Evolutionary conservation across 208 protist genomes (phyloP), one percentile per base, ranked within the genome.

Genomic region (Phytomonas francai): DNA sequence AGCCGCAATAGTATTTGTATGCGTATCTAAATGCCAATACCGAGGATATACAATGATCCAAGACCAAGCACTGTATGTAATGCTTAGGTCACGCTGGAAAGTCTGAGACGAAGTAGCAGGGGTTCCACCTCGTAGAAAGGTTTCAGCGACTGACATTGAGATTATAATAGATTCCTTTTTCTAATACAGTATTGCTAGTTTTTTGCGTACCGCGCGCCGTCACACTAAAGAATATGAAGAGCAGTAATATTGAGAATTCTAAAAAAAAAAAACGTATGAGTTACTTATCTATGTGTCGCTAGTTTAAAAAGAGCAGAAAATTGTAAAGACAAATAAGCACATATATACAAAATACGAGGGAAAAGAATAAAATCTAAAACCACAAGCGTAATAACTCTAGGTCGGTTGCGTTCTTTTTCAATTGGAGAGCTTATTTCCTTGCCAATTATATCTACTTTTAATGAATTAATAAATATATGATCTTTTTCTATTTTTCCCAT

Each of bases 21-120:
- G 57, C 11, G 65, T 70, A 54, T 92, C 77, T 67, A 78, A 70
- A 4, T 63, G 75, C 83, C 86, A 92, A 33, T 72, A 76, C n/a
- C 84, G 83, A 9, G 77, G 81, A 45, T 87, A 77, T 45, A 78
- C 67, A 3, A 74, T 51, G 25, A 78, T 61, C 34, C 82, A 77
- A 14, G 69, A 39, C 81, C 83, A 92, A 27, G 72, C 65, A 3
- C 54, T 58, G 60, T 87, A 92, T 2, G 66, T 42, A 33, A 39
- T 71, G 56, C 31, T 78, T 11, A 80, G 39, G 32, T 72, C 45
- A 12, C 71, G 61, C 0, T 64, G 63, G 5, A 92, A 61, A 14
- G 66, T 56, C 14, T 78, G 63, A 14, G 69, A 34, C 30, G 66
- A 58, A 27, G 67, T 81, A 61, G 67, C 76, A 12, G 83, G 78